Evolutionary conservation across 106 monocot genomes (phyloP), one percentile per base, ranked within the genome.

Genomic region (Triglochin maritima): DNA sequence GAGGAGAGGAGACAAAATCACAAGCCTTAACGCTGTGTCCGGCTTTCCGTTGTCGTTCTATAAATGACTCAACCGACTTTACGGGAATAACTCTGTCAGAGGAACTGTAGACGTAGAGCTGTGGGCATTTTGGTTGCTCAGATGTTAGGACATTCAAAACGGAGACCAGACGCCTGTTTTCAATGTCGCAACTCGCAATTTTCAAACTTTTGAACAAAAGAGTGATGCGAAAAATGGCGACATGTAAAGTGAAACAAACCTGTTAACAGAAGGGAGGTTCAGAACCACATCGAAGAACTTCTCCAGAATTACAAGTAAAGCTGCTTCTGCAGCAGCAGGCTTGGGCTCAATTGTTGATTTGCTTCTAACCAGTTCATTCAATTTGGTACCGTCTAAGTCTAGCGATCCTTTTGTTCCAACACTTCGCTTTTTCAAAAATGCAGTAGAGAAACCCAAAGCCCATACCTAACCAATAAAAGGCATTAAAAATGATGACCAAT

Each of bases 381-480:
- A 57, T 7, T 71, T 69, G 14, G 62, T 46, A 70, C 44, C 46
- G 49, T 71, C 65, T 44, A 77, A 13, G 41, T 46, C 67, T 45
- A 7, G 16, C 5, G 66, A 17, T n/a, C 87, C 83, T 74, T 87
- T 92, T 9, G 91, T 75, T 47, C 82, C 84, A 43, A 86, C 69
- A 55, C 96, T 88, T 49, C 78, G 83, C 74, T 98, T 92, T 65
- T 88, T 98, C 70, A 98, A 67, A 74, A 92, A 72, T 49, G 91
- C 96, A 80, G 96, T 91, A 59, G 96, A 98, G 69, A 98, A 98
- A 42, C 96, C 96, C 13, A 84, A 86, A 60, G 92, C 91, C 96
- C 92, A 98, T 7, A 92, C 96, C 96, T 98, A 75, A 11, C n/a
- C 9, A 29, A 29, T 29, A 29, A 29, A 47, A 73, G 53, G 15